phyloP scores from a whole-genome alignment of 129 eudicot species.

The Helichrysum umbraculigerum region DNA sequence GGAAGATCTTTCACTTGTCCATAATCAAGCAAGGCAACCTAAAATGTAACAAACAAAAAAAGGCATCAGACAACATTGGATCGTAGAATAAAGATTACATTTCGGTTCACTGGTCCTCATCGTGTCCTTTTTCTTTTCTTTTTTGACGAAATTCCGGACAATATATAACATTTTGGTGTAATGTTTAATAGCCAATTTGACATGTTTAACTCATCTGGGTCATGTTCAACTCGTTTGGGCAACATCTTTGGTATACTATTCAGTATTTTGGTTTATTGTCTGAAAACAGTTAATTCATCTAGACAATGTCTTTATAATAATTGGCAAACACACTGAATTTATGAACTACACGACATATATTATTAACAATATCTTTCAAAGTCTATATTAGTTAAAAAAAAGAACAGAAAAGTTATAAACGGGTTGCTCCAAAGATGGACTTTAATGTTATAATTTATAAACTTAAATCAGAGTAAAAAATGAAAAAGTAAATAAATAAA shows the following conservation, averaged over 20 bases:
- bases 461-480: not conserved
- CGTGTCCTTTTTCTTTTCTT: not conserved
- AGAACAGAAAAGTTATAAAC: too few species aligned
- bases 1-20: constrained; percentile 99
- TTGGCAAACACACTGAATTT: not conserved
- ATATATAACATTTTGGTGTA: not conserved
- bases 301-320: not conserved
- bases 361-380: too few species aligned
- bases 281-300: not conserved
- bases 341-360: not conserved
- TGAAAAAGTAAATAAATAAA: not conserved
- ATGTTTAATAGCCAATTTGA: not conserved
- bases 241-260: not conserved
- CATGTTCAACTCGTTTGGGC: not conserved
- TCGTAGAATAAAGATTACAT: not conserved
- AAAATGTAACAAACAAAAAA: not conserved
- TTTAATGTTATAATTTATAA: not conserved
- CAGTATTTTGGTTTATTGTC: not conserved
- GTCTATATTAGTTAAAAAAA: not conserved
- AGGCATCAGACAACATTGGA: not conserved
- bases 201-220: not conserved
- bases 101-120: not conserved
- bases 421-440: not conserved
- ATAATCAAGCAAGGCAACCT: constrained; percentile 96
- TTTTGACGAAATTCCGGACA: too few species aligned